phyloP scores from a whole-genome alignment of 352 stramenopile species.

The Plasmopara halstedii region DNA sequence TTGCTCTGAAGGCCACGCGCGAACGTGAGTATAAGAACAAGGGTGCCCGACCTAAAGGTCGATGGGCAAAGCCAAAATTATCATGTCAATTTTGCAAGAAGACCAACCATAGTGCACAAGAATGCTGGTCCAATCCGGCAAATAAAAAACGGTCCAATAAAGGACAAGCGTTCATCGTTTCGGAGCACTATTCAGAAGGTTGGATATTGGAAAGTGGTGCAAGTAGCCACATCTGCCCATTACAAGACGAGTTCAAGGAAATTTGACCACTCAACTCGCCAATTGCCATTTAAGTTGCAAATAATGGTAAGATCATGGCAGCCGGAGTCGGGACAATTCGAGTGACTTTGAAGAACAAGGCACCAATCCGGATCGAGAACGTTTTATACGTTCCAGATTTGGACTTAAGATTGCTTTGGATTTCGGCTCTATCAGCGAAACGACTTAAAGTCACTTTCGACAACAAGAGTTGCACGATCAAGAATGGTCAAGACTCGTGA shows the following conservation, averaged over 20 bases:
- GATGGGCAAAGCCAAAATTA: no score
- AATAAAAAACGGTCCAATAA: not conserved
- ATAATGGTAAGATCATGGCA: not conserved
- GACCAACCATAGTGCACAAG: not conserved
- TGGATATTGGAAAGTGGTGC: not conserved
- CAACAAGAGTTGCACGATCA: not conserved
- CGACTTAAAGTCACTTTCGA: not conserved
- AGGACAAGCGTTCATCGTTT: not conserved
- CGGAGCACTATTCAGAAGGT: not conserved
- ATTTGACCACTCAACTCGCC: not conserved
- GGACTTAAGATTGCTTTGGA: not conserved
- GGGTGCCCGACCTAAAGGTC: no score
- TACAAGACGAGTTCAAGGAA: not conserved
- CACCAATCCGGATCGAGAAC: not conserved
- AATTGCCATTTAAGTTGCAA: not conserved
- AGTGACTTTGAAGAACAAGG: not conserved
- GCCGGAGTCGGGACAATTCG: not conserved
- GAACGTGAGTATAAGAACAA: not conserved
- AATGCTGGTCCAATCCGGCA: no score
- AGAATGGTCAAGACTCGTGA: not conserved
- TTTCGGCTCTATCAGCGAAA: not conserved
- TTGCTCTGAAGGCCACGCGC: not conserved
- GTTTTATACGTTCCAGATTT: not conserved
- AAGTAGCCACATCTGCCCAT: not conserved
- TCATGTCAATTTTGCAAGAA: not conserved